Percentiles rank a stretch among this genome's conserved stretches.
phyloP scores from a whole-genome alignment of 2,329 filamentous ascomycete genomes.

The Mycocentrospora acerina region DNA sequence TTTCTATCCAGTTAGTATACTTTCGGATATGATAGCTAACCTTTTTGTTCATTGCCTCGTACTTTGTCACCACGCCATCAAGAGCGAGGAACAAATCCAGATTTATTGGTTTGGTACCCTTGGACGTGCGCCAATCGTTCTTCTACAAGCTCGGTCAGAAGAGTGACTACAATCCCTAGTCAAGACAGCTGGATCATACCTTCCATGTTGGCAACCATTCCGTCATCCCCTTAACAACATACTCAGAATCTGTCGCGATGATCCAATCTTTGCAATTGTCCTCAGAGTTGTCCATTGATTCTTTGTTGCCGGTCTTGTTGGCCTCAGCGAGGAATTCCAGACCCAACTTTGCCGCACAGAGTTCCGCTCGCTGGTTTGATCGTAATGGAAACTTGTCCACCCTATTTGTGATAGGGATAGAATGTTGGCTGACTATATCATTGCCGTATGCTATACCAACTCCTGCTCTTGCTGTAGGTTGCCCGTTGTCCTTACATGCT shows the following conservation, averaged over 20 bases:
- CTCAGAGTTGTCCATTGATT: neutral
- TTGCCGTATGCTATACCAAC: slow-evolving; percentile 10
- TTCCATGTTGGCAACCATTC: slow-evolving; percentile 14
- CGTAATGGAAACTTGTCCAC: slow-evolving; percentile 8
- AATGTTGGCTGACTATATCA: slow-evolving; percentile 4
- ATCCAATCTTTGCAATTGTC: slow-evolving; percentile 7
- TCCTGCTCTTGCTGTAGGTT: slow-evolving; percentile 9
- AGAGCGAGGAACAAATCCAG: slow-evolving; percentile 9
- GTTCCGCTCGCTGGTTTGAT: slow-evolving; percentile 15
- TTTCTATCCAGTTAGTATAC: slow-evolving; percentile 44
- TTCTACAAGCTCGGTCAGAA: slow-evolving; percentile 7
- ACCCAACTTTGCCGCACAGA: slow-evolving; percentile 11
- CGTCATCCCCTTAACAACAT: slow-evolving; percentile 15
- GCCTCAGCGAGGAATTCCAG: slow-evolving; percentile 4
- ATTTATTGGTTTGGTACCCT: slow-evolving; percentile 6
- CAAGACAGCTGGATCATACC: slow-evolving; percentile 3
- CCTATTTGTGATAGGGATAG: slow-evolving; percentile 8
- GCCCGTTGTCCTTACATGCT: slow-evolving; percentile 13
- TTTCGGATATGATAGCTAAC: slow-evolving; percentile 8
- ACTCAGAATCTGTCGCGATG: slow-evolving; percentile 14
- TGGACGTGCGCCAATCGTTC: slow-evolving; percentile 8
- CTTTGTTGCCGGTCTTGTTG: too few relatives aligned
- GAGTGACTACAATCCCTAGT: slow-evolving; percentile 1
- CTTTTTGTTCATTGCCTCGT: slow-evolving; percentile 8
- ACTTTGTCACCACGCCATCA: slow-evolving; percentile 6